These are phyloP conservation scores for Moesziomyces globuligerus DNA, from an alignment of 1,284 basidiomycete genomes.

Conservation along the genomic window DNA sequence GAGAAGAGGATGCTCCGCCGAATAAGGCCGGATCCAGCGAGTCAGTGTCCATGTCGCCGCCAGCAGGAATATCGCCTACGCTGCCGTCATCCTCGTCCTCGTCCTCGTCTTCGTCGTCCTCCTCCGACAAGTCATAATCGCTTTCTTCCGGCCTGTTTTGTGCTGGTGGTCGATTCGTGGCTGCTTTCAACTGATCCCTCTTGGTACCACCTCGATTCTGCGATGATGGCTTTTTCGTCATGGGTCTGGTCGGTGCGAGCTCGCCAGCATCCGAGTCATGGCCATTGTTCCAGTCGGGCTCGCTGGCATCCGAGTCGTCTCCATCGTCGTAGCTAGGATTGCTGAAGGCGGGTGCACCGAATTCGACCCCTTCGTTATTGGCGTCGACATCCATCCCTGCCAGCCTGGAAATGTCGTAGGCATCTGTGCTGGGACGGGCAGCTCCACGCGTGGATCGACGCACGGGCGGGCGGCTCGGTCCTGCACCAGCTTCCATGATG, in stretches of 20 bases:
- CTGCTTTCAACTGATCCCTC: not conserved
- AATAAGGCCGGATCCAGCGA: slow-evolving; percentile 17
- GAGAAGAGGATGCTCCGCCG: not conserved
- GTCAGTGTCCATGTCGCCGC: slow-evolving; percentile 7
- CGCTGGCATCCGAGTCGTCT: slow-evolving; percentile 27
- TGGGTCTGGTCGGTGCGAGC: slow-evolving; percentile 5
- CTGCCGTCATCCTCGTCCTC: slow-evolving; percentile 4
- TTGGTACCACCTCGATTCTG: not conserved
- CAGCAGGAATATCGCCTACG: not conserved
- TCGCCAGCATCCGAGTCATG: slow-evolving; percentile 39
- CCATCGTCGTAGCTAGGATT: slow-evolving; percentile 8
- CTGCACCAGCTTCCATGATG: slow-evolving; percentile 23
- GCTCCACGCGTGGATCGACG: slow-evolving; percentile 22
- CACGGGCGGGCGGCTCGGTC: slow-evolving; percentile 11
- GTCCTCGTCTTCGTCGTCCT: slow-evolving; percentile 13
- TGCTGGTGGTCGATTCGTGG: not conserved
- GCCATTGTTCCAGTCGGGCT: slow-evolving; percentile 39
- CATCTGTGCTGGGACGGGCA: slow-evolving; percentile 1
- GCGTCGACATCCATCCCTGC: slow-evolving; percentile 23
- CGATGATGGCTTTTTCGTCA: slow-evolving; percentile 9
- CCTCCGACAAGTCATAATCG: not conserved
- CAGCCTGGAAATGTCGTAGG: slow-evolving; percentile 27
- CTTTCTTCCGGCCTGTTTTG: not conserved
- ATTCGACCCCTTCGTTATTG: slow-evolving; percentile 29
- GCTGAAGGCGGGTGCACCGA: slow-evolving; percentile 26